Conservation (phyloP, 768 basidiomycete species). For the Lactarius sanguifluus region DNA sequence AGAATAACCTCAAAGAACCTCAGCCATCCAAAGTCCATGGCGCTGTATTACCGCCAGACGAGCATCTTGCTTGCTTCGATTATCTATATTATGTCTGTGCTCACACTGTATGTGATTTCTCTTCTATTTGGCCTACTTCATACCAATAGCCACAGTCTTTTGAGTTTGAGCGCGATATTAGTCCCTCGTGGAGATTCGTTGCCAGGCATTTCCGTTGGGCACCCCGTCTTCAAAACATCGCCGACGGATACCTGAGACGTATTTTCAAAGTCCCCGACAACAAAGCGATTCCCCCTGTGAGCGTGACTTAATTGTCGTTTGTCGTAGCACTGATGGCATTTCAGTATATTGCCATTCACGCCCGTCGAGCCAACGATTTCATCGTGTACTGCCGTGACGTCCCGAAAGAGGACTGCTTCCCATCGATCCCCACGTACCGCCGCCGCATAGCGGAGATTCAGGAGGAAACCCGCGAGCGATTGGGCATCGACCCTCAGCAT, state of each 20-base stretch:
- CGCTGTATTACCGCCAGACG: slow-evolving; percentile 37
- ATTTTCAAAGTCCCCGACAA: slow-evolving; percentile 34
- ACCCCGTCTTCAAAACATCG: slow-evolving; percentile 34
- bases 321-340: neutral
- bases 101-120: slow-evolving; percentile 30
- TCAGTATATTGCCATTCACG: slow-evolving; percentile 26
- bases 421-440: slow-evolving; percentile 37
- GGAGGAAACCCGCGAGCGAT: slow-evolving; percentile 37
- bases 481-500: slow-evolving; percentile 36
- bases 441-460: slow-evolving; percentile 38
- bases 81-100: slow-evolving; percentile 43
- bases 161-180: slow-evolving; percentile 37
- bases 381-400: slow-evolving; percentile 36
- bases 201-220: slow-evolving; percentile 39
- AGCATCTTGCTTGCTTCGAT: slow-evolving; percentile 44
- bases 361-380: slow-evolving; percentile 25
- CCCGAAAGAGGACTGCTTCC: slow-evolving; percentile 40
- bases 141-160: slow-evolving; percentile 32
- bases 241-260: slow-evolving; percentile 35
- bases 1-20: slow-evolving; percentile 31
- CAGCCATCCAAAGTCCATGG: slow-evolving; percentile 34
- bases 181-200: slow-evolving; percentile 41
- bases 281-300: slow-evolving; percentile 37
- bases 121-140: neutral
- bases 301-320: slow-evolving; percentile 18